Conservation (phyloP, 192 early-diverging fungal genomes). For the Mortierella antarctica region DNA sequence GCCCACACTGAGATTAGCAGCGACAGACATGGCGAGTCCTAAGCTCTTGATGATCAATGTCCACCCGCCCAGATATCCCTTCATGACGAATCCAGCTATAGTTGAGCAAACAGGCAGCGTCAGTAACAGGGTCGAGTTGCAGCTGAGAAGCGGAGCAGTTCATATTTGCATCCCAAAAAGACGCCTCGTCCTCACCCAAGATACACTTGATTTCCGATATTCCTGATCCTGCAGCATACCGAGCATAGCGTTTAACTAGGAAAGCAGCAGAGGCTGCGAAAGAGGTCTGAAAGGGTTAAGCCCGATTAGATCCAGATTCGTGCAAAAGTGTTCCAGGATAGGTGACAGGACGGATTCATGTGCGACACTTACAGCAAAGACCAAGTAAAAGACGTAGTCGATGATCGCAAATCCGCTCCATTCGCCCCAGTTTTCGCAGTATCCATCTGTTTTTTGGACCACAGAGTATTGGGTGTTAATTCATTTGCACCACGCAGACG, state of each 20-base stretch:
- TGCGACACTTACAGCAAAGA: conserved; percentile 63
- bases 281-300: conserved; percentile 55
- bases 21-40: conserved; percentile 88
- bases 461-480: neutral
- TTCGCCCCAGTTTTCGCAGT: conserved; percentile 75
- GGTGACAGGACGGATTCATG: neutral
- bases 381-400: conserved; percentile 84
- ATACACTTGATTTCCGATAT: conserved; percentile 92
- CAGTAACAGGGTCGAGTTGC: neutral
- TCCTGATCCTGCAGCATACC: conserved; percentile 95
- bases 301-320: neutral
- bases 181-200: conserved; percentile 54
- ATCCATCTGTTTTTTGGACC: conserved; percentile 55
- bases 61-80: conserved; percentile 90
- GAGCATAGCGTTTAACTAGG: conserved; percentile 81
- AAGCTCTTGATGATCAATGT: conserved; percentile 93
- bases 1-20: conserved; percentile 90
- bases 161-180: neutral
- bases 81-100: conserved; percentile 91
- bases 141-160: neutral
- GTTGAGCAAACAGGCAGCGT: neutral
- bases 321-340: neutral
- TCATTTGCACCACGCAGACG: neutral
- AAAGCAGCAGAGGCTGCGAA: conserved; percentile 81
- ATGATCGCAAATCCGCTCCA: conserved; percentile 73